phyloP scores from a whole-genome alignment of 176 grass and related monocot species.

The barley (Hordeum vulgare) region MorexV3_pseudomolecules_assembly NC_058523.1:540845343-540845842 shows the following conservation, averaged over 20 bases:
- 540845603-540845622: constrained; percentile 84
- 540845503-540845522: neutral
- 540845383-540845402: neutral
- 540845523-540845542: neutral
- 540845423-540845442: neutral
- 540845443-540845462: neutral
- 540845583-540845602: neutral
- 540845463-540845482: neutral
- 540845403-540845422: neutral
- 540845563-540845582: neutral
- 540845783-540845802: constrained; percentile 99
- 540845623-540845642: constrained; percentile 96
- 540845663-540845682: constrained; percentile 66
- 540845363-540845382: constrained; percentile 1
- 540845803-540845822: constrained; percentile 45
- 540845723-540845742: neutral
- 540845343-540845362: constrained; percentile 6
- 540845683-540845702: constrained; percentile 91
- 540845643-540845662: constrained; percentile 91
- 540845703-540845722: constrained; percentile 17
- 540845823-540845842: constrained; percentile 47
- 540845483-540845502: constrained; percentile 2
- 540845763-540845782: constrained; percentile 24
- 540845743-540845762: constrained; percentile 8
- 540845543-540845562: neutral